A percentile compares a stretch with the other conserved stretches of the same genome.
phyloP scores from a whole-genome alignment of 1,284 basidiomycete genomes.

The Cryptococcus wingfieldii region DNA sequence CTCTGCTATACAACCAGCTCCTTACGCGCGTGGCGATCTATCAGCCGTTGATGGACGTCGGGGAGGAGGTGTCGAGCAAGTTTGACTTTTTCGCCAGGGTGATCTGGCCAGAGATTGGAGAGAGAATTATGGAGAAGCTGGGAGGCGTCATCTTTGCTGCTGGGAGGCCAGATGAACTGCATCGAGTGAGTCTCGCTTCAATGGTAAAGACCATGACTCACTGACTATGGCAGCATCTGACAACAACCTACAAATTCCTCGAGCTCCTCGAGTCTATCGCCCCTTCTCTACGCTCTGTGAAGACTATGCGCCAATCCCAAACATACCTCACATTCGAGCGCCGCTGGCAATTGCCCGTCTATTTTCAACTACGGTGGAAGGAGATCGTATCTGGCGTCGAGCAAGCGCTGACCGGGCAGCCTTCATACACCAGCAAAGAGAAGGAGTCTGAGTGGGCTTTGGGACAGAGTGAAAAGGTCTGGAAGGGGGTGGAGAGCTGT shows the following conservation, averaged over 20 bases:
- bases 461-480: constrained; percentile 64
- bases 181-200: constrained; percentile 58
- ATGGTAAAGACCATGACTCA: background rate
- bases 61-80: constrained; percentile 57
- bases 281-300: constrained; percentile 66
- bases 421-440: background rate
- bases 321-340: constrained; percentile 69
- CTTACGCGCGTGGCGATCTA: constrained; percentile 73
- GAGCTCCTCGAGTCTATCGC: constrained; percentile 75
- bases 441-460: constrained; percentile 34
- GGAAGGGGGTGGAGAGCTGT: constrained; percentile 67
- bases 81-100: constrained; percentile 83
- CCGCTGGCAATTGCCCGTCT: constrained; percentile 92
- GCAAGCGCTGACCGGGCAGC: constrained; percentile 52
- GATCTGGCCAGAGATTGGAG: constrained; percentile 77
- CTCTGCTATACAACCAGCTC: constrained; percentile 71
- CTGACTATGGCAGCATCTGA: constrained; percentile 62
- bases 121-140: constrained; percentile 74
- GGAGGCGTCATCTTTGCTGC: constrained; percentile 80
- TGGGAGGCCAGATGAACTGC: constrained; percentile 83
- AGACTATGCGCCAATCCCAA: constrained; percentile 66
- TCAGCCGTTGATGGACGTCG: constrained; percentile 66
- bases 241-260: constrained; percentile 78
- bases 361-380: constrained; percentile 97
- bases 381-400: constrained; percentile 78